Conservation (phyloP, 768 basidiomycete species). For the Psilocybe sp. region DNA sequence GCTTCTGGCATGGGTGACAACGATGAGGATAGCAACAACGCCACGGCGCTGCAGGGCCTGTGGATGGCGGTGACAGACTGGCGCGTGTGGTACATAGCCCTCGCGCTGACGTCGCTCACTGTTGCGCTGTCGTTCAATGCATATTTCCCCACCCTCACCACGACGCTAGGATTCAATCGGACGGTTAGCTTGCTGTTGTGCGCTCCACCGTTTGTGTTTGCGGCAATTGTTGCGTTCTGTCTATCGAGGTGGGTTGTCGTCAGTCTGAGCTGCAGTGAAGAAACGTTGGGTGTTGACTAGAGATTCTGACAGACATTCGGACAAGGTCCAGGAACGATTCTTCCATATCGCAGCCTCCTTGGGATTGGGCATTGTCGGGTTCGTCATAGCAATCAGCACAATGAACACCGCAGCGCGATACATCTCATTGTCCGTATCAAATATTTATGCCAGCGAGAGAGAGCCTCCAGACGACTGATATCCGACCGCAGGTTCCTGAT, state of each 20-base stretch:
- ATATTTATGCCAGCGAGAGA: constrained; percentile 23
- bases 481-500: constrained; percentile 50
- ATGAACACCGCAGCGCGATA: constrained; percentile 73
- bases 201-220: constrained; percentile 73
- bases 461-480: constrained; percentile 1
- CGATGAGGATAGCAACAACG: constrained; percentile 31
- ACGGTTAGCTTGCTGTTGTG: constrained; percentile 74
- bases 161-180: constrained; percentile 66
- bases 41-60: constrained; percentile 39
- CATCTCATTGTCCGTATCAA: constrained; percentile 50
- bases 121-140: constrained; percentile 73
- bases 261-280: constrained; percentile 10
- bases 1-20: constrained; percentile 51
- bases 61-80: constrained; percentile 65
- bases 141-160: constrained; percentile 76
- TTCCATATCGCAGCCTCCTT: constrained; percentile 63
- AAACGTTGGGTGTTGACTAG: background rate
- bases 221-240: constrained; percentile 56
- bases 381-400: constrained; percentile 66
- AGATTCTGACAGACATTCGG: constrained; percentile 57
- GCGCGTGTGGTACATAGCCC: constrained; percentile 79
- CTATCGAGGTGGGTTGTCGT: constrained; percentile 46
- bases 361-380: constrained; percentile 64
- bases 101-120: constrained; percentile 58
- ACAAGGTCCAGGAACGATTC: constrained; percentile 71